Conservation (phyloP, 169 alveolate genomes). For the Eimeria tenella region DNA sequence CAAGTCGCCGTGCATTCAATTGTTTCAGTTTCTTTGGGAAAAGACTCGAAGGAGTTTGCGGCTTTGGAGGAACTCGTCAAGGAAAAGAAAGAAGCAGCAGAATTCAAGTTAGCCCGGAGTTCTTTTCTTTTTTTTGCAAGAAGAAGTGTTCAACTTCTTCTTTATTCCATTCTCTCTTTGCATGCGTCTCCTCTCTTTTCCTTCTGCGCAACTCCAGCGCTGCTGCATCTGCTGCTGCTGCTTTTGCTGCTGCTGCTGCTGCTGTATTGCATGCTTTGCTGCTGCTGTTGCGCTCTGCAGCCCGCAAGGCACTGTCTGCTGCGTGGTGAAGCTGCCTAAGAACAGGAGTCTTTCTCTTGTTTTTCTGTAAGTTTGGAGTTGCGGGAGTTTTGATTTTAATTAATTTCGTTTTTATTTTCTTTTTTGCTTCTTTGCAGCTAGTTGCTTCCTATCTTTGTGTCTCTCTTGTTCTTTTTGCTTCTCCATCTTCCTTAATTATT, state of each 20-base stretch:
- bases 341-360: slow-evolving; percentile 71
- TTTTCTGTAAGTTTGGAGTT: slow-evolving; percentile 56
- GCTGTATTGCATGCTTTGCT: not conserved
- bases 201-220: not conserved
- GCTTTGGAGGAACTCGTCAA: slow-evolving; percentile 68
- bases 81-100: slow-evolving; percentile 43
- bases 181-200: not conserved
- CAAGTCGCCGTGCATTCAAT: slow-evolving; percentile 60
- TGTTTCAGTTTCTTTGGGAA: slow-evolving; percentile 45
- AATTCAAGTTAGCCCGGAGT: slow-evolving; percentile 11
- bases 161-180: not conserved
- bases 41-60: slow-evolving; percentile 70
- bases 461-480: too few relatives aligned
- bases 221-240: not conserved
- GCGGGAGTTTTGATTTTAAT: too few relatives aligned
- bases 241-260: not conserved
- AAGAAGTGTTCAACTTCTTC: too few relatives aligned
- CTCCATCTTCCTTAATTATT: too few relatives aligned
- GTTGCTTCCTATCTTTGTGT: not conserved
- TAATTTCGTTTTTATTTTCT: not conserved
- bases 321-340: slow-evolving; percentile 69
- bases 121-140: not conserved
- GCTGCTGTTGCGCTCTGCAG: slow-evolving; percentile 14
- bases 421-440: not conserved
- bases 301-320: slow-evolving; percentile 75